Evolutionary conservation across 2,329 filamentous ascomycete genomes (phyloP).

Genomic region (Fusarium oligoseptatum): DNA sequence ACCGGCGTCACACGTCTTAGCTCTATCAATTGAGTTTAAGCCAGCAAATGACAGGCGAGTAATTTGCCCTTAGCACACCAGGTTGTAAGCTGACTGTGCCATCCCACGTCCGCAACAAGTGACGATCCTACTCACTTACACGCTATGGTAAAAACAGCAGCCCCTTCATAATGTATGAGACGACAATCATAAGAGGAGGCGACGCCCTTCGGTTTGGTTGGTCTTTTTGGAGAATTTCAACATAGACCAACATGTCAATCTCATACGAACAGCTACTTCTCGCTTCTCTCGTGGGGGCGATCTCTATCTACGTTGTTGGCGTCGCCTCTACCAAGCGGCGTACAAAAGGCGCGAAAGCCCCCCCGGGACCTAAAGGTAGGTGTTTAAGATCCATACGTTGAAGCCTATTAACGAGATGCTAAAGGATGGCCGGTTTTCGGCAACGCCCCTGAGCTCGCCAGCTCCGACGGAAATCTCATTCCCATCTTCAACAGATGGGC

Average conservation of each 20-base stretch:
- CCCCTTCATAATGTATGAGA: not conserved
- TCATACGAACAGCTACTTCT: not conserved
- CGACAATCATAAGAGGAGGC: not conserved
- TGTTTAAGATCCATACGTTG: no score
- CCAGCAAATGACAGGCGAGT: not conserved
- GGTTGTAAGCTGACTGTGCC: not conserved
- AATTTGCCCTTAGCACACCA: not conserved
- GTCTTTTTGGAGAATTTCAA: no score
- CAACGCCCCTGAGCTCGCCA: conserved; percentile 11
- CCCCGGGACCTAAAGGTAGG: conserved; percentile 11
- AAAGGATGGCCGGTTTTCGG: conserved; percentile 10
- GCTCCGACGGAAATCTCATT: conserved; percentile 1
- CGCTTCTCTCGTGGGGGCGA: not conserved
- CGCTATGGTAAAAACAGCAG: not conserved
- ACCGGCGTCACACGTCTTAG: not conserved
- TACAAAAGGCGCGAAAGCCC: not conserved
- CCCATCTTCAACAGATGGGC: conserved; percentile 10
- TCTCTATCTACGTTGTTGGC: not conserved
- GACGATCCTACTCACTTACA: not conserved
- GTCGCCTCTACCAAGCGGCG: not conserved
- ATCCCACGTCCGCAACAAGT: not conserved
- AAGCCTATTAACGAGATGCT: not conserved
- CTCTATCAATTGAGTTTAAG: not conserved
- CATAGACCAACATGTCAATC: not conserved
- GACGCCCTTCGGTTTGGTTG: no score